A percentile compares a stretch with the other conserved stretches of the same genome.
These are phyloP conservation scores for Calonectria honghensis DNA, from an alignment of 2,329 filamentous ascomycete species.

Conservation along the genomic window DNA sequence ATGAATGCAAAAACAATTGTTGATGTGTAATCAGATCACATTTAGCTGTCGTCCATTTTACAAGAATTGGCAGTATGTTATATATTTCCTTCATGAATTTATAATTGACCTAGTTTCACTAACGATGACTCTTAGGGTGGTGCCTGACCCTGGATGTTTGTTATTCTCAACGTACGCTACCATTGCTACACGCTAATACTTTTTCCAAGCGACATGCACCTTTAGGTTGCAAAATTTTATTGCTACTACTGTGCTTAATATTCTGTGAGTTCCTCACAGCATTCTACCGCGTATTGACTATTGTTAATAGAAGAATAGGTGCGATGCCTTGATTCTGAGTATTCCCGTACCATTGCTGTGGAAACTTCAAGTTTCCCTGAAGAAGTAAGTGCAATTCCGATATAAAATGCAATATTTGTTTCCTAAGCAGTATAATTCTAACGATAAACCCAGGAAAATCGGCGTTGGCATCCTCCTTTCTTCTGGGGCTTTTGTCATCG, in stretches of 20 bases:
- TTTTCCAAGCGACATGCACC: conserved; percentile 33
- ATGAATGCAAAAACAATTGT: not conserved
- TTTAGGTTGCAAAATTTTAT: conserved; percentile 49
- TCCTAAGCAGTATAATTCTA: not conserved
- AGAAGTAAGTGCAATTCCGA: conserved; percentile 28
- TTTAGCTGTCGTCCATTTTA: conserved; percentile 49
- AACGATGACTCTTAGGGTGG: conserved; percentile 37
- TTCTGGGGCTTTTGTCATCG: conserved; percentile 54
- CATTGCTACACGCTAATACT: not conserved
- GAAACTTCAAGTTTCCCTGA: conserved; percentile 49
- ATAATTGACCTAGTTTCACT: not conserved
- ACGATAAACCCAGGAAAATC: conserved; percentile 46
- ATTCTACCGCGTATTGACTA: not conserved
- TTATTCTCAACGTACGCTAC: not conserved
- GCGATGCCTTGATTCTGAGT: conserved; percentile 43
- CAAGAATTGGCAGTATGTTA: conserved; percentile 53
- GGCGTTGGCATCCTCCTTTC: conserved; percentile 52
- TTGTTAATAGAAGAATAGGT: conserved; percentile 26
- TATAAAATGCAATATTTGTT: accelerated
- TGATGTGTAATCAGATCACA: conserved; percentile 30
- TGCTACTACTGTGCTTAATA: conserved; percentile 46
- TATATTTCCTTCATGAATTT: too few species aligned
- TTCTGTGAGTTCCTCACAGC: conserved; percentile 40
- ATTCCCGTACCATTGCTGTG: conserved; percentile 50
- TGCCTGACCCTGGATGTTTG: conserved; percentile 45